phyloP scores from a whole-genome alignment of 192 early-diverging fungal species.

The Funneliformis mosseae region DNA sequence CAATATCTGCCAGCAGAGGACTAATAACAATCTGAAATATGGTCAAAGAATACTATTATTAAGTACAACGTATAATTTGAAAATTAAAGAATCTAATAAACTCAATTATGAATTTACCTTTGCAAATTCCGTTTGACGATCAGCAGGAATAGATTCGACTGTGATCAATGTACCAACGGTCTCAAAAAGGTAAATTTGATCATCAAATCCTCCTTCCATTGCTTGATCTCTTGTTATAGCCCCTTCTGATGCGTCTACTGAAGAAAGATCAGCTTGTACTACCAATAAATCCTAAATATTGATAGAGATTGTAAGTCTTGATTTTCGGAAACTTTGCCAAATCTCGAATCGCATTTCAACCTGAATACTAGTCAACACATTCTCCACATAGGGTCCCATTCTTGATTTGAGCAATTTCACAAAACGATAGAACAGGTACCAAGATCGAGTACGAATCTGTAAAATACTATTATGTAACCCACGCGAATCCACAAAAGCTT shows the following conservation, averaged over 20 bases:
- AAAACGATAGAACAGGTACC: slow-evolving; percentile 89
- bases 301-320: not conserved
- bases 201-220: slow-evolving; percentile 67
- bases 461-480: slow-evolving; percentile 76
- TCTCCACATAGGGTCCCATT: slow-evolving; percentile 63
- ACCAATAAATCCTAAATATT: slow-evolving; percentile 66
- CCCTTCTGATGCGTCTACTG: slow-evolving; percentile 45
- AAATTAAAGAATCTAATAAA: not conserved
- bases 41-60: not conserved
- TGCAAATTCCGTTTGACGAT: slow-evolving; percentile 69
- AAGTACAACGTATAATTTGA: not conserved
- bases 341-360: not conserved
- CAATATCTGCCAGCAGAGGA: slow-evolving; percentile 77
- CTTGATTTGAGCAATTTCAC: slow-evolving; percentile 66
- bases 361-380: slow-evolving; percentile 62
- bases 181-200: slow-evolving; percentile 90
- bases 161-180: slow-evolving; percentile 91
- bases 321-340: not conserved
- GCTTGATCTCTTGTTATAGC: slow-evolving; percentile 52
- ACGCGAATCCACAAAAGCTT: slow-evolving; percentile 73
- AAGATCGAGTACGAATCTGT: slow-evolving; percentile 74
- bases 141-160: slow-evolving; percentile 63
- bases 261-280: slow-evolving; percentile 63
- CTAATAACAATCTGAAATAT: slow-evolving; percentile 67
- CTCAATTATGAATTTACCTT: slow-evolving; percentile 11